Evolutionary conservation across 2,329 filamentous ascomycete species (phyloP), one percentile per base, ranked within the genome.

Genomic region (Cryphonectria nitschkei): DNA sequence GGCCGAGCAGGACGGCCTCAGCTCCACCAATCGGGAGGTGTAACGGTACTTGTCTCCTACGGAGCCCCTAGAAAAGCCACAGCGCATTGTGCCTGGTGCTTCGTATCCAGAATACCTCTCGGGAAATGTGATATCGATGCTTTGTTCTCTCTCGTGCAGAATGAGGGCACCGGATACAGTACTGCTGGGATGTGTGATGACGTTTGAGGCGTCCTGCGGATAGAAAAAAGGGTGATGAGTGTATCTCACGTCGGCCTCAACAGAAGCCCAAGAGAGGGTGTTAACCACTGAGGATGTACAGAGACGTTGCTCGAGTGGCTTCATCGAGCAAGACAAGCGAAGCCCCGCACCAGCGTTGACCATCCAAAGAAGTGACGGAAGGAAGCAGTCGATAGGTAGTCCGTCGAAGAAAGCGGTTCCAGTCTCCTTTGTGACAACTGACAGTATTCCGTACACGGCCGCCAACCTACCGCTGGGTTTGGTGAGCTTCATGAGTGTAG

Each of bases 241-340:
- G n/a, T 19, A 60, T 6, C 4, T 11, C 11, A 61, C 3, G 3
- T 8, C 16, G 29, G 16, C 34, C 34, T 39, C 58, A 11, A 61
- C 22, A 11, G 58, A 61, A n/a, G 58, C 34, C 58, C 58, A 61
- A 39, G 58, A 61, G 58, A 61, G 58, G 4, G 58, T 61, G 22
- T n/a, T 39, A 19, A 39, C 34, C 16, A 61, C 9, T 3, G 58
- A 61, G 58, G 58, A 39, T 22, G 58, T 61, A 22, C 32, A 37
- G 22, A 61, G 58, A 39, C 58, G 22, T 34, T 39, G 19, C 9
- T 61, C 34, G 3, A 22, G 5, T 8, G 22, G n/a, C 22, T 39
- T 8, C 32, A 61, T 39, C 11, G 11, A 11, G 2, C 26, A 19
- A 39, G 58, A 37, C 1, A 9, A 39, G 58, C 32, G 58, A 37